Conservation (phyloP, 495 filamentous ascomycete genomes). For the Daldinia decipiens region DNA sequence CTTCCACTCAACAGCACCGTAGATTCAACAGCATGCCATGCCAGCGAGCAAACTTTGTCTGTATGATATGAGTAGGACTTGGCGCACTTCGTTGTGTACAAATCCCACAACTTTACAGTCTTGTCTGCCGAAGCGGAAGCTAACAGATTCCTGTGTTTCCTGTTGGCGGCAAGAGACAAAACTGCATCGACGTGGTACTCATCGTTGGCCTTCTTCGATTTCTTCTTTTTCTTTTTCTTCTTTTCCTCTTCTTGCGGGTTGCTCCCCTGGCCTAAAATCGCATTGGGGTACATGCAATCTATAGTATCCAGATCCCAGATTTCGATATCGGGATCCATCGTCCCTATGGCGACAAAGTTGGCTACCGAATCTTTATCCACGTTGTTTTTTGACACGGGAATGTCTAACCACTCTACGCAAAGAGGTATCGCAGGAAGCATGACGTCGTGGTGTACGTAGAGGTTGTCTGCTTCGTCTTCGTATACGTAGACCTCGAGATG, state of each 20-base stretch:
- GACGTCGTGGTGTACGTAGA: conserved; percentile 99
- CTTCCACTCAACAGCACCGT: conserved; percentile 90
- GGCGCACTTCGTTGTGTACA: conserved; percentile 89
- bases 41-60: conserved; percentile 94
- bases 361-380: conserved; percentile 68
- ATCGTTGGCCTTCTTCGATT: conserved; percentile 85
- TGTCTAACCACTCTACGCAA: conserved; percentile 92
- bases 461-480: conserved; percentile 91
- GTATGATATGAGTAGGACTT: conserved; percentile 92
- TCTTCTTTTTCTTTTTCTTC: conserved; percentile 81
- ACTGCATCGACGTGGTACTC: conserved; percentile 95
- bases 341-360: conserved; percentile 94
- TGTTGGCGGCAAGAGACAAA: conserved; percentile 88
- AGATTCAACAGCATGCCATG: conserved; percentile 89
- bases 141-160: conserved; percentile 92
- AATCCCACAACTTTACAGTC: conserved; percentile 97
- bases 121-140: conserved; percentile 95
- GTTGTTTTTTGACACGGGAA: conserved; percentile 77
- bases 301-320: conserved; percentile 96
- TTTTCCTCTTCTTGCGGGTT: conserved; percentile 58
- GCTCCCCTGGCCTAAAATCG: conserved; percentile 90
- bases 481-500: conserved; percentile 98
- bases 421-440: conserved; percentile 98
- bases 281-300: conserved; percentile 97
- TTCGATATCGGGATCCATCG: conserved; percentile 98